These are phyloP conservation scores for Trichaptum fuscoviolaceum DNA, from an alignment of 768 basidiomycete genomes.

Conservation along the genomic window DNA sequence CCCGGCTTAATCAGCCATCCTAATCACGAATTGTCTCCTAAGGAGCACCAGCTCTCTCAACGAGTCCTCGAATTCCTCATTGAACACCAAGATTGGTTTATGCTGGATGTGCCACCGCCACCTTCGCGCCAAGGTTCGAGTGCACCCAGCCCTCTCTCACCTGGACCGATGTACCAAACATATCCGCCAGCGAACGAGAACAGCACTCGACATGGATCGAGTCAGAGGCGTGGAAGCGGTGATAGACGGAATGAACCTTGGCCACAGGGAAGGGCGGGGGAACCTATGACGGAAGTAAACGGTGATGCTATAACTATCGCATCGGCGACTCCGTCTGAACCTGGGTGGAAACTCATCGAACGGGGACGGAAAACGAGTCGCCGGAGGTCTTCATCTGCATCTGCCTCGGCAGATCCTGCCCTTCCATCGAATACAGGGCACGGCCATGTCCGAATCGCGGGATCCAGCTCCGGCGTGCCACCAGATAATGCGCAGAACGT, in stretches of 20 bases:
- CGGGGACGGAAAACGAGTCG: slow-evolving; percentile 44
- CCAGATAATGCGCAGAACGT: slow-evolving; percentile 38
- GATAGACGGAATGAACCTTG: slow-evolving; percentile 34
- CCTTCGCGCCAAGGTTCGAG: slow-evolving; percentile 26
- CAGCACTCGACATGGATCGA: slow-evolving; percentile 29
- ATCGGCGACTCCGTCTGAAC: neutral
- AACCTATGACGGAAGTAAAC: neutral
- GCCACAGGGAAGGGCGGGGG: slow-evolving; percentile 10
- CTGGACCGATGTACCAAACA: slow-evolving; percentile 21
- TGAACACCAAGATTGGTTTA: slow-evolving; percentile 93
- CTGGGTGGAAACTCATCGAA: slow-evolving; percentile 50
- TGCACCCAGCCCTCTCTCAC: slow-evolving; percentile 1
- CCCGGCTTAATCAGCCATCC: slow-evolving; percentile 92
- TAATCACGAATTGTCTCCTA: slow-evolving; percentile 76
- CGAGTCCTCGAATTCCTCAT: slow-evolving; percentile 93
- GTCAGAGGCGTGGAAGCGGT: slow-evolving; percentile 40
- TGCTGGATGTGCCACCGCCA: slow-evolving; percentile 80
- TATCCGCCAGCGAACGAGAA: slow-evolving; percentile 12
- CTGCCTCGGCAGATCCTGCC: slow-evolving; percentile 1
- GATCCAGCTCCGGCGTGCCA: slow-evolving; percentile 30
- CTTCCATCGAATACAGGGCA: slow-evolving; percentile 16
- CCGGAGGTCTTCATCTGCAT: slow-evolving; percentile 22
- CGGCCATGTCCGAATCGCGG: slow-evolving; percentile 25
- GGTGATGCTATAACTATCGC: neutral
- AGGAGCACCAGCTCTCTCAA: slow-evolving; percentile 85